Evolutionary conservation across 192 early-diverging fungal genomes (phyloP).

Genomic region (Spinellus fusiger): DNA sequence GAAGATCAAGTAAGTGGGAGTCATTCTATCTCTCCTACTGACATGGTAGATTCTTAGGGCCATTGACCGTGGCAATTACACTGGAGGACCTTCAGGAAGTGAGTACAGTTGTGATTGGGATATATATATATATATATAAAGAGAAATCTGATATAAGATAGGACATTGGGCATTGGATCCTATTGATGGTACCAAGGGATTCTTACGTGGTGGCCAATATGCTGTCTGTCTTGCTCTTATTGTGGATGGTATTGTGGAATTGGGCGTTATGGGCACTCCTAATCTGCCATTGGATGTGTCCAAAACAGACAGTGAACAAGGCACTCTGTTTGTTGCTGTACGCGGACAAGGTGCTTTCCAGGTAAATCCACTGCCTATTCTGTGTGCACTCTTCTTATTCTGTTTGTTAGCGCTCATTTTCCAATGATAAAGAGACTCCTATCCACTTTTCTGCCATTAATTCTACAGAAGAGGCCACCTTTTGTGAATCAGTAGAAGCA

Average conservation of each 20-base stretch:
- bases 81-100: constrained; percentile 69
- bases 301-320: constrained; percentile 60
- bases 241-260: constrained; percentile 78
- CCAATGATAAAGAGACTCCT: constrained; percentile 44
- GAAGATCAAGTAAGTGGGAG: constrained; percentile 62
- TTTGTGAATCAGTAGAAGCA: constrained; percentile 95
- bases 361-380: constrained; percentile 33
- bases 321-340: constrained; percentile 82
- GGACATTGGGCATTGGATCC: constrained; percentile 79
- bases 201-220: constrained; percentile 95
- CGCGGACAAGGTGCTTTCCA: constrained; percentile 88
- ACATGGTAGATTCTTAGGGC: constrained; percentile 59
- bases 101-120: constrained; percentile 25
- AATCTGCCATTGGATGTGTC: constrained; percentile 62
- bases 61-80: constrained; percentile 90
- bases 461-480: constrained; percentile 56
- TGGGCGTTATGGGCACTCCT: constrained; percentile 88
- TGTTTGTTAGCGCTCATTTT: constrained; percentile 49
- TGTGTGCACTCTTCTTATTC: neutral
- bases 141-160: neutral
- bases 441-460: constrained; percentile 56
- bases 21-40: no score
- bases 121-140: no score
- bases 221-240: constrained; percentile 93
- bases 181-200: constrained; percentile 98